phyloP scores from a whole-genome alignment of 352 stramenopile species.

The Phytophthora lateralis region DNA sequence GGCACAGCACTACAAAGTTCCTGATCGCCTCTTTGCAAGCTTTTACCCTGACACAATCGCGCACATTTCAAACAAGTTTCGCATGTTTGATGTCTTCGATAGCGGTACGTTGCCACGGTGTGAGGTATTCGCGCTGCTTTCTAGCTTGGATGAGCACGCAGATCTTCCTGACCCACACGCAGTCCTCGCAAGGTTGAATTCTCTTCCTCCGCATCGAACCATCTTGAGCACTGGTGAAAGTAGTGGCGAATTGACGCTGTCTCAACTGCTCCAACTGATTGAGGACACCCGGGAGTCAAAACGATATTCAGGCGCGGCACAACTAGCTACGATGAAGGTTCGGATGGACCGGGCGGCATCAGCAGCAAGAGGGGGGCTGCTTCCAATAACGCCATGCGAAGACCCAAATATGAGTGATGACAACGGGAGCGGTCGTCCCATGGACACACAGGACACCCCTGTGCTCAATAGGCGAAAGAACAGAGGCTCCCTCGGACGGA shows the following conservation, averaged over 20 bases:
- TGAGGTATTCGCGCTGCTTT: conserved; percentile 38
- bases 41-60: conserved; percentile 31
- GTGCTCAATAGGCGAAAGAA: neutral
- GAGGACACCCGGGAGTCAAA: conserved; percentile 12
- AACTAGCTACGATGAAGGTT: conserved; percentile 3
- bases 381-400: neutral
- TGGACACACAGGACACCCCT: neutral
- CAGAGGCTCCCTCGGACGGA: conserved; percentile 1
- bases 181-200: conserved; percentile 22
- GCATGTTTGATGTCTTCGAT: conserved; percentile 44
- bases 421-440: neutral
- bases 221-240: neutral
- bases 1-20: conserved; percentile 22
- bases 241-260: conserved; percentile 14
- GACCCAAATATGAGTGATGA: neutral
- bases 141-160: conserved; percentile 30
- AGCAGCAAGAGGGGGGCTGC: neutral
- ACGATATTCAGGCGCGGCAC: neutral
- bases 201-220: neutral
- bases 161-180: conserved; percentile 44
- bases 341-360: conserved; percentile 7
- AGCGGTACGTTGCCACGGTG: conserved; percentile 28
- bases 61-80: conserved; percentile 31
- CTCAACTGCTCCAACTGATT: conserved; percentile 26
- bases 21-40: conserved; percentile 22